Base-by-base conservation (phyloP, 164 flowering plant genomes). In the Euptelea pleiosperma region DNA sequence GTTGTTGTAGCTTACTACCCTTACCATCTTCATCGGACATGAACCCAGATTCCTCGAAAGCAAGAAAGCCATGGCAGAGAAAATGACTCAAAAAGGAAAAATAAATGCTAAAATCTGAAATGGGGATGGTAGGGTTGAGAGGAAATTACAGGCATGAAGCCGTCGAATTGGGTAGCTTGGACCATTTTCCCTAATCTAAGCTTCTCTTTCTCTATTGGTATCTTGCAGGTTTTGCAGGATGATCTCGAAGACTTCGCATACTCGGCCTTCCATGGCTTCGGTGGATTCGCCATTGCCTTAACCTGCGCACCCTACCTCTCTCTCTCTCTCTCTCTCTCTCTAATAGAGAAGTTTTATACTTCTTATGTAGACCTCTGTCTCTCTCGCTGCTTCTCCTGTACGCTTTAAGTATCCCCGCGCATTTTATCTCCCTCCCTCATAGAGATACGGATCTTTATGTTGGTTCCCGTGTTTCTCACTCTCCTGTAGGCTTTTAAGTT, bases 221-320 rank as follows among this genome's bases (percentile, higher is more conserved):
- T 57, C 64, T 86, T 88, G 87, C 99, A 94, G 48, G 91, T 75
- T 58, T 79, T 87, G 81, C 99, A 91, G 0, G 93, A 86, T 0
- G 99, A 81, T 51, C 99, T 73, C 4, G 70, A 76, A 2, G 99
- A 91, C 74, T 91, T 94, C 6, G 99, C 97, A 58, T 94, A 94
- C 72, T 94, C 97, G 11, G 71, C 91, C 61, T 87, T 94, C 99
- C 99, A 94, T 54, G 95, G 83, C 82, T 85, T 90, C 28, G 71
- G 77, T 9, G 87, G 86, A 36, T 39, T 82, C 79, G 94, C 84
- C 98, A 87, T 89, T 55, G 14, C 21, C 53, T 30, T 14, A 12
- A n/a, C n/a, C n/a, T n/a, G n/a, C n/a, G n/a, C n/a, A n/a, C n/a
- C n/a, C n/a, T n/a, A n/a, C n/a, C n/a, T n/a, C n/a, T n/a, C n/a